phyloP scores from a whole-genome alignment of 805 yeast genomes.

The Suhomyces emberorum region DNA sequence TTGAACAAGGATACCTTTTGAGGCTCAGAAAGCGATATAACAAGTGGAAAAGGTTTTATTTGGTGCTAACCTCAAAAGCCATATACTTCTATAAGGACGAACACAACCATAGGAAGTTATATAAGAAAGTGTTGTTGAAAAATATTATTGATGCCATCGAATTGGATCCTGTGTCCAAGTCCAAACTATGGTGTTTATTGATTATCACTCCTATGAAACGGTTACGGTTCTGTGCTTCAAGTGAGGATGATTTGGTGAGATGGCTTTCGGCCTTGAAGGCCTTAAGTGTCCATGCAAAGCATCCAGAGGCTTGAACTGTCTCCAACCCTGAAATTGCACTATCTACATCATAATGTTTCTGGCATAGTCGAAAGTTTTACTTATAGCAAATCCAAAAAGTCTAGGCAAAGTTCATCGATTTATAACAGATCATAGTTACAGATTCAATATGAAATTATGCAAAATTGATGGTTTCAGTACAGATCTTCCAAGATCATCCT shows the following conservation, averaged over 20 bases:
- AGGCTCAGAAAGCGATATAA: conserved; percentile 41
- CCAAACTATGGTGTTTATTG: conserved; percentile 44
- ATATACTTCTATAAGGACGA: conserved; percentile 39
- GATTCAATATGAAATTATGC: too few relatives aligned
- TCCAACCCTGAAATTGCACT: too few relatives aligned
- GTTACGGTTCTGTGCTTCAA: conserved; percentile 40
- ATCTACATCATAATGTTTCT: too few relatives aligned
- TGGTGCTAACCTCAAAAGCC: conserved; percentile 40
- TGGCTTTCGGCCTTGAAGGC: conserved; percentile 49
- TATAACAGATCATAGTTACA: too few relatives aligned
- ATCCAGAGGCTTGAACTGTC: too few relatives aligned
- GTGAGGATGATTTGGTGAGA: conserved; percentile 44
- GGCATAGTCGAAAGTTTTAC: too few relatives aligned
- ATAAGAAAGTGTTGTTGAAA: conserved; percentile 26
- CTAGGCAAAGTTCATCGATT: too few relatives aligned
- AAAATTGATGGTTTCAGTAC: too few relatives aligned
- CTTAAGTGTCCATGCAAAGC: conserved; percentile 20
- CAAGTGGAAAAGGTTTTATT: conserved; percentile 47
- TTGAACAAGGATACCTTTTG: conserved; percentile 41
- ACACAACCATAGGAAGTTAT: conserved; percentile 15
- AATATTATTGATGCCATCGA: conserved; percentile 49
- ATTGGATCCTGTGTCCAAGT: conserved; percentile 43
- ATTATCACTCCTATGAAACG: conserved; percentile 46
- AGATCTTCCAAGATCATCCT: too few relatives aligned
- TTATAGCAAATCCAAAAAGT: too few relatives aligned